phyloP scores from a whole-genome alignment of 805 yeast species.

The Trichomonascus vanleenenianus region DNA sequence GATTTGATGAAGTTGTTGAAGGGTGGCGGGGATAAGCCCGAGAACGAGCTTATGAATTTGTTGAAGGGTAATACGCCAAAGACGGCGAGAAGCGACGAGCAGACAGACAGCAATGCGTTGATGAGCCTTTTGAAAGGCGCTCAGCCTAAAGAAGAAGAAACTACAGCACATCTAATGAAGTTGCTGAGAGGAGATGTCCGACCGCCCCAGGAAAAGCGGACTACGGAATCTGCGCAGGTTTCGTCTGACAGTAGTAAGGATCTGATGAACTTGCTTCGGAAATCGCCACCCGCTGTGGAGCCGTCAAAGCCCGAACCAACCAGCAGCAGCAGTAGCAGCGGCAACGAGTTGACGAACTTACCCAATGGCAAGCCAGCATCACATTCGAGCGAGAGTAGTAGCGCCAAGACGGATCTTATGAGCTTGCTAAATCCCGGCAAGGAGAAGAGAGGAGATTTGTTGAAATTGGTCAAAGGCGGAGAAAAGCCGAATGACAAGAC shows the following conservation, averaged over 20 bases:
- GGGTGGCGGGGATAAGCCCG: background rate
- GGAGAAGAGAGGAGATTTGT: background rate
- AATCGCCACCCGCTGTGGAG: background rate
- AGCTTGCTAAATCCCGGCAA: background rate
- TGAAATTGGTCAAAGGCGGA: background rate
- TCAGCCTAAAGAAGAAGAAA: background rate
- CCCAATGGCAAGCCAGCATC: background rate
- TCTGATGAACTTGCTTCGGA: background rate
- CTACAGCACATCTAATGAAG: background rate
- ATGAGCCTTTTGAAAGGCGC: slow-evolving; percentile 3
- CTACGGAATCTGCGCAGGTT: background rate
- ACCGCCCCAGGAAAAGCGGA: background rate
- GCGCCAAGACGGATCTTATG: background rate
- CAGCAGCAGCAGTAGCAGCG: background rate
- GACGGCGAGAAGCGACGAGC: background rate
- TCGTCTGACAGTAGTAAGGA: background rate
- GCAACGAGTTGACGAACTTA: background rate
- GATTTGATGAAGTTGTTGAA: background rate
- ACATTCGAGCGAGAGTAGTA: background rate
- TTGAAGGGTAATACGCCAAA: background rate
- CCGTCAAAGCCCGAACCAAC: background rate
- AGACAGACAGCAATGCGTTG: background rate
- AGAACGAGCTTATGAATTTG: background rate
- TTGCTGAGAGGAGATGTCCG: background rate
- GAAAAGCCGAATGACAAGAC: background rate